Base-by-base conservation (phyloP, 2,329 filamentous ascomycete species). In the Penicillium sclerotiorum region DNA sequence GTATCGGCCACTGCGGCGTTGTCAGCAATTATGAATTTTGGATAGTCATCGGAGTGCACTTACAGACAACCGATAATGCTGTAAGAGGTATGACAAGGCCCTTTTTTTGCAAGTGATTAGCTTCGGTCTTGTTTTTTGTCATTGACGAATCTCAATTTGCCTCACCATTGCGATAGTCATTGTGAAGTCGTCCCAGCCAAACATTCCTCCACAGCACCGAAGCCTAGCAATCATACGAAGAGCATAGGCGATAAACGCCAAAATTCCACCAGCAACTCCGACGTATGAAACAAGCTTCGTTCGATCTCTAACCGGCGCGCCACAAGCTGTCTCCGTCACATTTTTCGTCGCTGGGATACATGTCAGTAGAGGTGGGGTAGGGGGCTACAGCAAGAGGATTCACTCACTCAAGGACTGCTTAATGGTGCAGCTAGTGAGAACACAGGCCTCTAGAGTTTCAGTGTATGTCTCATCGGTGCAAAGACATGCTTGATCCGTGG, bases 171-270 rank as follows among this genome's bases (percentile, higher is more conserved):
- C 61, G 15, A 67, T 23, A n/a, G 51, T 43, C 48, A 75, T 74
- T 4, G 61, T 64, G 58, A 62, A 69, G 46, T 76, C 73, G 53
- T 77, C 75, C 61, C 59, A 64, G 7, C 72, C 72, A 40, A 75
- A 67, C 5, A 56, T 58, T 2, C 71, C 70, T 32, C 69, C 68
- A 13, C 65, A 59, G 13, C 59, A 64, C 4, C 62, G 63, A 0
- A 69, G 53, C 15, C 73, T 71, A 46, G 74, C 71, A 18, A 67
- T 37, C 35, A 76, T 57, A 7, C 75, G 67, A 12, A 71, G 50
- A 12, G 67, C 33, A 18, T 68, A 72, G 12, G 60, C 68, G 1
- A 68, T 12, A 1, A 71, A 52, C 15, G 72, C 70, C 4, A 73
- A 42, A 7, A 68, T 59, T 0, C 65, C 65, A 17, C 73, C 64